These are phyloP conservation scores for Schizochytrium sp. DNA, from an alignment of 108 stramenopile species.

Conservation along the genomic window DNA sequence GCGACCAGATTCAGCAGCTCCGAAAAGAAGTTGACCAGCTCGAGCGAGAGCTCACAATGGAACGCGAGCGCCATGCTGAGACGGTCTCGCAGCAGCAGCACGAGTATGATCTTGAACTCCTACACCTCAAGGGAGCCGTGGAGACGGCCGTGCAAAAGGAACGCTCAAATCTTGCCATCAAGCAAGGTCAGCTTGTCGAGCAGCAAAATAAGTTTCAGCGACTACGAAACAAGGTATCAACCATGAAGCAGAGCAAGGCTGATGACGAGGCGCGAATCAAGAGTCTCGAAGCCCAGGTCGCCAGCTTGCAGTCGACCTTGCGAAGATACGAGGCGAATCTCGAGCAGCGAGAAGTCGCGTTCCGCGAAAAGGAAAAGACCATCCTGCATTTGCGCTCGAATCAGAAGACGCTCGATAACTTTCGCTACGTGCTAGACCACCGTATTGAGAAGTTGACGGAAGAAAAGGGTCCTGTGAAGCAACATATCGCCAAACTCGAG, in stretches of 20 bases:
- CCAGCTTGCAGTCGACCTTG: slow-evolving; percentile 31
- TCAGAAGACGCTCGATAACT: slow-evolving; percentile 51
- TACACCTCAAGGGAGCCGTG: slow-evolving; percentile 42
- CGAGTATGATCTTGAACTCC: slow-evolving; percentile 53
- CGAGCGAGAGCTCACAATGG: slow-evolving; percentile 36
- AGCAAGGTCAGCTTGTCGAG: slow-evolving; percentile 50
- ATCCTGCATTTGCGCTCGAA: slow-evolving; percentile 41
- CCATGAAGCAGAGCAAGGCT: slow-evolving; percentile 13
- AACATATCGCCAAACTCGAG: slow-evolving; percentile 50
- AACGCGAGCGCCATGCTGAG: slow-evolving; percentile 37
- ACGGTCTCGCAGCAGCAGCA: slow-evolving; percentile 49
- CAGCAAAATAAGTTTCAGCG: slow-evolving; percentile 38
- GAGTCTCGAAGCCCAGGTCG: slow-evolving; percentile 41
- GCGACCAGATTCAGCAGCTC: background rate
- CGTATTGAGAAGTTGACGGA: slow-evolving; percentile 50
- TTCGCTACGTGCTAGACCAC: slow-evolving; percentile 53
- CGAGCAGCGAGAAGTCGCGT: slow-evolving; percentile 19
- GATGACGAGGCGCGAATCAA: slow-evolving; percentile 33
- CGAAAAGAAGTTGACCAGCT: slow-evolving; percentile 38
- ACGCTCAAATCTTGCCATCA: slow-evolving; percentile 38
- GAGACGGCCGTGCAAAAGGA: slow-evolving; percentile 41
- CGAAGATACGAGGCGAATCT: slow-evolving; percentile 25
- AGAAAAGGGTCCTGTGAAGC: slow-evolving; percentile 46
- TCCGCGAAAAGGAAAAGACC: slow-evolving; percentile 35
- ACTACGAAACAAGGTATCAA: background rate